These are phyloP conservation scores for Ramaria sp. DNA, from an alignment of 768 basidiomycete species.

Conservation along the genomic window DNA sequence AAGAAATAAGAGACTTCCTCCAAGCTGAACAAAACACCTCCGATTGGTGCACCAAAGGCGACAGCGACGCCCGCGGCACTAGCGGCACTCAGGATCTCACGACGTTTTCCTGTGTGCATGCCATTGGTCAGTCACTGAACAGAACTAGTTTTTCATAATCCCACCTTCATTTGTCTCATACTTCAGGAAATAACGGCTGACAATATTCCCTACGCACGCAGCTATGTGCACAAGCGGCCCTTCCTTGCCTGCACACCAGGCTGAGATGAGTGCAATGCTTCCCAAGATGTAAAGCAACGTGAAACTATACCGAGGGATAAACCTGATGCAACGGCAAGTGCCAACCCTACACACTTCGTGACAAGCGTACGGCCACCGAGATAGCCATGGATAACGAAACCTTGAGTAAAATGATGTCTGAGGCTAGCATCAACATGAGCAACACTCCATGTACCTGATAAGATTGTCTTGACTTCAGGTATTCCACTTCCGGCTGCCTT, in stretches of 20 bases:
- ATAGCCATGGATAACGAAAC: slow-evolving; percentile 96
- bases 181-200: slow-evolving; percentile 75
- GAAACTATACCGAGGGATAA: slow-evolving; percentile 55
- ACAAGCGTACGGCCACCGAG: slow-evolving; percentile 84
- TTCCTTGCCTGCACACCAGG: slow-evolving; percentile 41
- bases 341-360: slow-evolving; percentile 82
- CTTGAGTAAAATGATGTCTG: slow-evolving; percentile 24
- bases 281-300: background rate
- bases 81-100: slow-evolving; percentile 91
- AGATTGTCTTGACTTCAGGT: slow-evolving; percentile 91
- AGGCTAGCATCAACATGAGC: background rate
- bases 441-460: slow-evolving; percentile 46
- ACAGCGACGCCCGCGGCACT: slow-evolving; percentile 97
- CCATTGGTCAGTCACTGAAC: background rate
- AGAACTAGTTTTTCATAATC: slow-evolving; percentile 8
- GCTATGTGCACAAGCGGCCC: slow-evolving; percentile 88
- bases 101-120: slow-evolving; percentile 58
- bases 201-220: slow-evolving; percentile 86
- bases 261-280: background rate
- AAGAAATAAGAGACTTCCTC: slow-evolving; percentile 98
- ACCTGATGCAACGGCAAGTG: slow-evolving; percentile 87
- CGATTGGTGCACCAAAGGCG: slow-evolving; percentile 94
- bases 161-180: slow-evolving; percentile 93
- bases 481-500: slow-evolving; percentile 94
- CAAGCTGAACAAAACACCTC: slow-evolving; percentile 83